Percentiles rank a stretch among this genome's conserved stretches.
phyloP scores from a whole-genome alignment of 768 basidiomycete genomes.

The Collybia mongolica region DNA sequence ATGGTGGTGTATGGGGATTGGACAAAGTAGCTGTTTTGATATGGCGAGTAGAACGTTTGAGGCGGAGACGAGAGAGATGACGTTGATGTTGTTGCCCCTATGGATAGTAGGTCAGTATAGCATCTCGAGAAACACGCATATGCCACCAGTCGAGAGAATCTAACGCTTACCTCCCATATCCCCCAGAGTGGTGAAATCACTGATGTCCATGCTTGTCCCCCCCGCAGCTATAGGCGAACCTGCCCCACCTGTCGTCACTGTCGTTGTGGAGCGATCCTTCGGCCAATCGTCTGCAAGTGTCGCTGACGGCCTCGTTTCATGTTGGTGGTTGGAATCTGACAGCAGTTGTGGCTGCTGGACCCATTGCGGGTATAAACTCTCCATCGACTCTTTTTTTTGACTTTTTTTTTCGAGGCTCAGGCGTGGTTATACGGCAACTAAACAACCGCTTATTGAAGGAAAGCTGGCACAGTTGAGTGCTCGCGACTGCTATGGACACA shows the following conservation, averaged over 20 bases:
- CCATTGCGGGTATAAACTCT: slow-evolving; percentile 46
- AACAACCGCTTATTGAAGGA: slow-evolving; percentile 23
- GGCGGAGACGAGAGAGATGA: slow-evolving; percentile 40
- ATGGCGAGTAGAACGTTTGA: slow-evolving; percentile 39
- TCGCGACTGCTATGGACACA: slow-evolving; percentile 22
- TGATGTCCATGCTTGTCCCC: slow-evolving; percentile 32
- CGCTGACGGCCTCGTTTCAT: slow-evolving; percentile 23
- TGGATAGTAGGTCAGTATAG: not conserved
- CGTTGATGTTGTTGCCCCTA: slow-evolving; percentile 24
- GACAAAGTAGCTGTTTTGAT: slow-evolving; percentile 41
- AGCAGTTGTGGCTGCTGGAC: slow-evolving; percentile 34
- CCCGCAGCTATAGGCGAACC: slow-evolving; percentile 22
- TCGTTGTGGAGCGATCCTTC: slow-evolving; percentile 37
- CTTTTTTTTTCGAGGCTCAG: slow-evolving; percentile 27
- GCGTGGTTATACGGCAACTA: slow-evolving; percentile 23
- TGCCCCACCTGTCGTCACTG: slow-evolving; percentile 17
- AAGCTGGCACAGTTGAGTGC: slow-evolving; percentile 16
- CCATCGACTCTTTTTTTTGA: slow-evolving; percentile 35
- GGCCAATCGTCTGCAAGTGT: slow-evolving; percentile 38
- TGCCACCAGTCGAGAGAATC: slow-evolving; percentile 1
- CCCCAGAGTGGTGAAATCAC: slow-evolving; percentile 39
- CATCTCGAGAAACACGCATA: slow-evolving; percentile 6
- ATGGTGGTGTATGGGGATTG: slow-evolving; percentile 51
- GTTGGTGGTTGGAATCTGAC: slow-evolving; percentile 31
- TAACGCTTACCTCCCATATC: slow-evolving; percentile 39